These are phyloP conservation scores for Isoetes engelmannii DNA, from an alignment of 83 land plant genomes.

Conservation along the genomic window DNA sequence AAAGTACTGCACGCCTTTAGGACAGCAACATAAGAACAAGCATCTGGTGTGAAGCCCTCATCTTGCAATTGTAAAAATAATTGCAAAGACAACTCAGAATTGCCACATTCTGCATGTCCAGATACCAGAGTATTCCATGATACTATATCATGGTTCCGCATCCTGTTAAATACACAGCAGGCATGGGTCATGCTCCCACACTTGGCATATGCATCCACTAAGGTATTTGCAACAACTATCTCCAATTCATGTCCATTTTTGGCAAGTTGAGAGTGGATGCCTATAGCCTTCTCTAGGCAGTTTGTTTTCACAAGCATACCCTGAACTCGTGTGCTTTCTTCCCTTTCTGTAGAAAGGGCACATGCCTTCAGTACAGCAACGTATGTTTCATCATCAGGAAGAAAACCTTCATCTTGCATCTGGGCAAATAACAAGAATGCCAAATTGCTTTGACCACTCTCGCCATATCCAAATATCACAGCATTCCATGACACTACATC, in stretches of 20 bases:
- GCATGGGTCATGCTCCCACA: too few species aligned
- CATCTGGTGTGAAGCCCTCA: background rate
- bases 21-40: background rate
- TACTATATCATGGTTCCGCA: background rate
- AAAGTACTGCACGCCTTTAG: too few species aligned
- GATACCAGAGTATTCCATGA: conserved; percentile 6
- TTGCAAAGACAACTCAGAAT: background rate
- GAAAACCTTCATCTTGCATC: conserved; percentile 1
- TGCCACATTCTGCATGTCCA: background rate
- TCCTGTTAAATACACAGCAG: too few species aligned
- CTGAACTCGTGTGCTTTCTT: too few species aligned
- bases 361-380: conserved; percentile 10
- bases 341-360: background rate
- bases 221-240: too few species aligned
- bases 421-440: background rate
- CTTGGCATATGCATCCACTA: too few species aligned
- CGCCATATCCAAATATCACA: too few species aligned
- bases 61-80: background rate
- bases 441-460: too few species aligned
- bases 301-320: too few species aligned
- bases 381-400: conserved; percentile 3
- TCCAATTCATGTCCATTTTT: too few species aligned
- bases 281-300: too few species aligned
- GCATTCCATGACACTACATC: background rate
- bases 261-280: too few species aligned